Conservation (phyloP, 1,284 basidiomycete genomes). For the Ustilago curta region DNA sequence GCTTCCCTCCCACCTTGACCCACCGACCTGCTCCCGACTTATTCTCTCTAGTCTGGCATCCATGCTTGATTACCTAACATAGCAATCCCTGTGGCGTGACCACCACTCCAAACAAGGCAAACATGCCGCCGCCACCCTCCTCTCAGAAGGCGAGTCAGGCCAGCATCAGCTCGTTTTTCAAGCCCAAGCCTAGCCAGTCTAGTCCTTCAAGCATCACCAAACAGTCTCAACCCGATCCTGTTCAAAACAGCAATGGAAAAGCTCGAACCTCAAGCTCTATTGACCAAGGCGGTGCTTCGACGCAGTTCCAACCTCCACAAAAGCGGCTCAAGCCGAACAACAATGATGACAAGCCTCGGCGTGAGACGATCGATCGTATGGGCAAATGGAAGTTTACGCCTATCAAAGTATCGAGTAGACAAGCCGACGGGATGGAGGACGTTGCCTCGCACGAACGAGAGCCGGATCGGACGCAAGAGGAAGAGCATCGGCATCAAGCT, state of each 20-base stretch:
- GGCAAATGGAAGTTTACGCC: conserved; percentile 33
- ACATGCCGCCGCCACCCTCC: conserved; percentile 23
- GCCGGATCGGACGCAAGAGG: conserved; percentile 2
- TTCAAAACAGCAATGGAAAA: conserved; percentile 6
- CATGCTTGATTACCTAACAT: not conserved
- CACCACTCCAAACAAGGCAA: not conserved
- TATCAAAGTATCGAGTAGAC: not conserved
- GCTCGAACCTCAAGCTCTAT: conserved; percentile 10
- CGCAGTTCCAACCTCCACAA: conserved; percentile 17
- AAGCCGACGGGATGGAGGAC: not conserved
- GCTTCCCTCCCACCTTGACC: not conserved
- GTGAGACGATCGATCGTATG: conserved; percentile 41
- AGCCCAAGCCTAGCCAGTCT: conserved; percentile 33
- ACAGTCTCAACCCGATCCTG: conserved; percentile 41
- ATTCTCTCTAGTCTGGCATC: no score
- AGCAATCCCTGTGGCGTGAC: not conserved
- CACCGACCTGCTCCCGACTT: not conserved
- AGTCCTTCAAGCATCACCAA: conserved; percentile 9
- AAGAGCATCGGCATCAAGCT: conserved; percentile 19
- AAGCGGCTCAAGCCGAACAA: conserved; percentile 21
- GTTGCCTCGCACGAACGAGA: conserved; percentile 4
- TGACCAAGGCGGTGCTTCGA: conserved; percentile 16
- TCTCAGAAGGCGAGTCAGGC: conserved; percentile 35
- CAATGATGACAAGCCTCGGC: conserved; percentile 28
- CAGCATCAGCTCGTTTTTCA: conserved; percentile 57